Conservation (phyloP, 192 early-diverging fungal genomes). For the Chytriomyces sp. region DNA sequence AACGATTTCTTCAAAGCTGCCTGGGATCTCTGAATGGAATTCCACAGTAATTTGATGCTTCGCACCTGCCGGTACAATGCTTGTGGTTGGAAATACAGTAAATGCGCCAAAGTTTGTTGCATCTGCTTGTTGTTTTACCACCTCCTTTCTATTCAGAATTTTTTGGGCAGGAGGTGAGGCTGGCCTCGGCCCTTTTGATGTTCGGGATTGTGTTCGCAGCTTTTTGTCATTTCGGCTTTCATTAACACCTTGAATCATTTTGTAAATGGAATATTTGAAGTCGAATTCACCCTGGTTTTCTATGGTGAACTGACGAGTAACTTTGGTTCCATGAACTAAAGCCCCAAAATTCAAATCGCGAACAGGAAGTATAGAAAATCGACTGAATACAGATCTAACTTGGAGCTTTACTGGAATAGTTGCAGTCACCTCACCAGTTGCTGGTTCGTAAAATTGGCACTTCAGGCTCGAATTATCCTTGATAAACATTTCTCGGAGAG, state of each 20-base stretch:
- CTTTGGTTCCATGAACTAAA: slow-evolving; percentile 60
- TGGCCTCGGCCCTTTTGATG: slow-evolving; percentile 36
- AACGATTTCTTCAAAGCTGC: slow-evolving; percentile 60
- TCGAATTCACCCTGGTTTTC: slow-evolving; percentile 69
- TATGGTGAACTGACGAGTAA: slow-evolving; percentile 54
- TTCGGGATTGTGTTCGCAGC: slow-evolving; percentile 40
- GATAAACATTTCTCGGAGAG: slow-evolving; percentile 43
- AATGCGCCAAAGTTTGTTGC: slow-evolving; percentile 62
- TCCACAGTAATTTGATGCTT: slow-evolving; percentile 64
- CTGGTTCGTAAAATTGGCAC: slow-evolving; percentile 64
- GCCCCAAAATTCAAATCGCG: slow-evolving; percentile 66
- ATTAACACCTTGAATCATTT: slow-evolving; percentile 39
- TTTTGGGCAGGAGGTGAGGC: slow-evolving; percentile 41
- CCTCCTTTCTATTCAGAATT: slow-evolving; percentile 48
- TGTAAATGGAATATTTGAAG: slow-evolving; percentile 62
- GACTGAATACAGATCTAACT: slow-evolving; percentile 60
- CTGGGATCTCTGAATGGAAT: slow-evolving; percentile 61
- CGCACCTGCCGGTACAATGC: slow-evolving; percentile 47
- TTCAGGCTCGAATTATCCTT: slow-evolving; percentile 48
- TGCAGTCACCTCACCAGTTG: slow-evolving; percentile 58
- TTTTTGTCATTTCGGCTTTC: slow-evolving; percentile 47
- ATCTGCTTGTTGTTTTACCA: slow-evolving; percentile 56
- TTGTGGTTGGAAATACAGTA: slow-evolving; percentile 58
- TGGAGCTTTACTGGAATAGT: slow-evolving; percentile 55
- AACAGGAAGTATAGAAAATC: slow-evolving; percentile 55